Evolutionary conservation across 768 basidiomycete genomes (phyloP).

Genomic region (Hypholoma sublateritium): DNA sequence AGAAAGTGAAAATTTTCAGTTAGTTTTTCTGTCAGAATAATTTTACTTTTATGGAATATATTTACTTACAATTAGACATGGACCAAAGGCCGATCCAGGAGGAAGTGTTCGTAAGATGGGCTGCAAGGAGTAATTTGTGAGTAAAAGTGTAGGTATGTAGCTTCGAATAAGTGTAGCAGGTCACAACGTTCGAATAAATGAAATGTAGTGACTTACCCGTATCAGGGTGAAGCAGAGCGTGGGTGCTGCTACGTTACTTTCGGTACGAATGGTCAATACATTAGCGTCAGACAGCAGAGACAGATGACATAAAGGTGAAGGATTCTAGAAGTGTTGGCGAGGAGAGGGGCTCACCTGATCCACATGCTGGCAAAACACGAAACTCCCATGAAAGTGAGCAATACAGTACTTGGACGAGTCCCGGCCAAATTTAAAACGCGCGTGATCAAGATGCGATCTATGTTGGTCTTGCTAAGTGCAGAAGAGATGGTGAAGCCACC

Average conservation of each 20-base stretch:
- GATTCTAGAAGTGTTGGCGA: neutral
- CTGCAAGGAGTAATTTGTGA: conserved; percentile 38
- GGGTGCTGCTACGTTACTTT: conserved; percentile 94
- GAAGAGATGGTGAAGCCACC: conserved; percentile 98
- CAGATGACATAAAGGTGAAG: conserved; percentile 5
- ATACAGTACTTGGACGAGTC: conserved; percentile 78
- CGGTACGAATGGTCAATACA: conserved; percentile 1
- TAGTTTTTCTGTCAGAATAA: neutral
- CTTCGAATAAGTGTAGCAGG: neutral
- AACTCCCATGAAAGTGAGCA: conserved; percentile 94
- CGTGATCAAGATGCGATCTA: conserved; percentile 90
- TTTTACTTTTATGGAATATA: neutral
- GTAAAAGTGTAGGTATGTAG: neutral
- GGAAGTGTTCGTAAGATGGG: conserved; percentile 93
- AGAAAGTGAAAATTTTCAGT: neutral
- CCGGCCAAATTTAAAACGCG: conserved; percentile 90
- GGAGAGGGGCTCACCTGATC: conserved; percentile 67
- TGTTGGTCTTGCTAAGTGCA: conserved; percentile 91
- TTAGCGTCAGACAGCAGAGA: conserved; percentile 1
- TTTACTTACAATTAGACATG: conserved; percentile 82
- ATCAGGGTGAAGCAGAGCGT: conserved; percentile 96
- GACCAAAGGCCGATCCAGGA: conserved; percentile 81
- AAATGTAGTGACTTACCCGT: conserved; percentile 58
- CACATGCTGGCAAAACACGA: conserved; percentile 99
- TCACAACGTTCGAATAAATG: neutral